Conservation (phyloP, 2,329 filamentous ascomycete genomes). For the Fusarium liriodendri region DNA sequence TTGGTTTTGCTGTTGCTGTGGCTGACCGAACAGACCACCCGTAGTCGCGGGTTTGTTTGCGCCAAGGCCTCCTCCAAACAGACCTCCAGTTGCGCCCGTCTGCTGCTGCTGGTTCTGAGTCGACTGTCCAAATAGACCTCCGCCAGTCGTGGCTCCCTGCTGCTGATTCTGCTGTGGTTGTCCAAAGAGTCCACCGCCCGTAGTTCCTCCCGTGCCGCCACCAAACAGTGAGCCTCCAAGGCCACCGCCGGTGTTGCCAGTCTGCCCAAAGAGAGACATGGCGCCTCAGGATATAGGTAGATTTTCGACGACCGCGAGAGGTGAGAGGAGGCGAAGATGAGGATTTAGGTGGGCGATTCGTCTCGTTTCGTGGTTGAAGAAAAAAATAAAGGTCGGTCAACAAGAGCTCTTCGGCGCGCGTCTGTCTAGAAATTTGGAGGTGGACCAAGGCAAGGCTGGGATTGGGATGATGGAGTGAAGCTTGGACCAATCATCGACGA, state of each 20-base stretch:
- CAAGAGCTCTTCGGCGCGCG: conserved; percentile 41
- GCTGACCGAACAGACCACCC: conserved; percentile 41
- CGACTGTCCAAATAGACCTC: conserved; percentile 44
- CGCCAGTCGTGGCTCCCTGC: conserved; percentile 32
- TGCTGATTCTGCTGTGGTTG: conserved; percentile 41
- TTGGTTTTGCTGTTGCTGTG: conserved; percentile 37
- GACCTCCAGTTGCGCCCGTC: conserved; percentile 36
- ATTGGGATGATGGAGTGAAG: conserved; percentile 44
- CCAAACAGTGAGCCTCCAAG: conserved; percentile 38
- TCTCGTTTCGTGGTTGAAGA: conserved; percentile 27
- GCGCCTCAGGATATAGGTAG: conserved; percentile 20
- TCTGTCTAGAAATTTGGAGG: conserved; percentile 48
- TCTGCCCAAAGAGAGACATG: conserved; percentile 52
- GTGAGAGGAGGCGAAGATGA: conserved; percentile 1
- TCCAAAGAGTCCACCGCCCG: conserved; percentile 48
- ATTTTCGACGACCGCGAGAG: conserved; percentile 1
- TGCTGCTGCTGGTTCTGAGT: conserved; percentile 39
- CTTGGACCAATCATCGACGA: conserved; percentile 48
- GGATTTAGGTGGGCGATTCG: conserved; percentile 19
- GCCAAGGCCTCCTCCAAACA: conserved; percentile 48
- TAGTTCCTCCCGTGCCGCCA: conserved; percentile 36
- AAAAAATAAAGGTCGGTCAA: conserved; percentile 29
- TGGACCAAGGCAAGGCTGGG: conserved; percentile 41
- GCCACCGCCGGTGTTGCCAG: conserved; percentile 37
- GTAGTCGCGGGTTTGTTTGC: conserved; percentile 40